phyloP scores from a whole-genome alignment of 257 asterid species.

The Fraxinus cuspidata region DNA sequence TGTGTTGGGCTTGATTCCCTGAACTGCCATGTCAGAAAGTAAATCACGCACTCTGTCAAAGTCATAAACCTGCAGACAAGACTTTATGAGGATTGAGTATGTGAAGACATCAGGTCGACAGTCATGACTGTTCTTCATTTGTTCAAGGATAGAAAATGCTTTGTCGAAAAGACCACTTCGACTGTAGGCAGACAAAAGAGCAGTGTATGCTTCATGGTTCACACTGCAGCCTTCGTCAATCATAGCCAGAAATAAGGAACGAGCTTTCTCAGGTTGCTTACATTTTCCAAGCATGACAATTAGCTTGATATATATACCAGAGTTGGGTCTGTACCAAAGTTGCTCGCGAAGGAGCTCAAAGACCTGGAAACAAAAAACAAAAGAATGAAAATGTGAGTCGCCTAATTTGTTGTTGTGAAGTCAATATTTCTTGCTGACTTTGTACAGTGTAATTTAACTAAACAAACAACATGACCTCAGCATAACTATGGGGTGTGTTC shows the following conservation, averaged over 20 bases:
- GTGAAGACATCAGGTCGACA: constrained; percentile 88
- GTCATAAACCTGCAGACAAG: constrained; percentile 67
- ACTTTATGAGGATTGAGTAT: constrained; percentile 78
- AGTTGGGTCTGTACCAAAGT: constrained; percentile 85
- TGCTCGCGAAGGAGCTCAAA: constrained; percentile 93
- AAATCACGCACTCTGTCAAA: constrained; percentile 53
- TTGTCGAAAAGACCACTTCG: constrained; percentile 65
- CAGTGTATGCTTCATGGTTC: constrained; percentile 85
- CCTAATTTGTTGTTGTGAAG: background rate
- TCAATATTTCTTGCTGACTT: background rate
- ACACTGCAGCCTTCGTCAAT: constrained; percentile 76
- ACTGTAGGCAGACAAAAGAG: constrained; percentile 93
- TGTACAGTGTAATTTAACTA: background rate
- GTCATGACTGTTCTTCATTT: constrained; percentile 62
- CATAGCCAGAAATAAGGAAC: constrained; percentile 74
- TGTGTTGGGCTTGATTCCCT: constrained; percentile 75
- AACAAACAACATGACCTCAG: background rate
- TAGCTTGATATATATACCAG: constrained; percentile 76
- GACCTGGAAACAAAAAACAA: constrained; percentile 48
- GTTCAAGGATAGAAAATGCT: constrained; percentile 77
- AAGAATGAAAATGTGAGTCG: background rate
- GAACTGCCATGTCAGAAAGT: constrained; percentile 70
- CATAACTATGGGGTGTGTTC: background rate
- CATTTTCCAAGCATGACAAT: constrained; percentile 98
- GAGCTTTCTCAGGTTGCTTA: constrained; percentile 98